Percentiles rank a stretch among this genome's conserved stretches.
Conservation (phyloP, 495 filamentous ascomycete species). For the Evernia prunastri region DNA sequence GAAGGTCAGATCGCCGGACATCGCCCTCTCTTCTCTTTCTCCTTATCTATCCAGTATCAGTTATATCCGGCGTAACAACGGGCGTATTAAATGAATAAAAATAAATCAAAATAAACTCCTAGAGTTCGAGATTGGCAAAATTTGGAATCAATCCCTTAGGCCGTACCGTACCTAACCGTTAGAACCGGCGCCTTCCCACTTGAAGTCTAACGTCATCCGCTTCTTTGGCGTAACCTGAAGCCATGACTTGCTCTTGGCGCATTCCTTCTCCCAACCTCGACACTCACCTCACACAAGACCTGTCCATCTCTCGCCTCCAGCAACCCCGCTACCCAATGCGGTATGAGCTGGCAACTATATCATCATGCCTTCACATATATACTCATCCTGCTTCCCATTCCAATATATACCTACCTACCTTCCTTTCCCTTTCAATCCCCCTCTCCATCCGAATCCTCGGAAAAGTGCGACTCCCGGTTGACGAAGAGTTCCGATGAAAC, state of each 20-base stretch:
- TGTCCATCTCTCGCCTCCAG: neutral
- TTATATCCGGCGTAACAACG: neutral
- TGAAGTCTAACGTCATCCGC: neutral
- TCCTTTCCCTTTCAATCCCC: neutral
- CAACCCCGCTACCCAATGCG: neutral
- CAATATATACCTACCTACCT: neutral
- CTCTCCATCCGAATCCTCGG: constrained; percentile 1
- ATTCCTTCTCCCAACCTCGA: neutral
- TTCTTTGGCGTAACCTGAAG: neutral
- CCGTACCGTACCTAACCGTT: neutral
- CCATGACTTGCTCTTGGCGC: neutral
- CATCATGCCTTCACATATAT: neutral
- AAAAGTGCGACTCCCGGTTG: constrained; percentile 3
- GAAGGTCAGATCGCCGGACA: too few species aligned
- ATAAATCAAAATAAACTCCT: too few species aligned
- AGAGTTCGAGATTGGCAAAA: too few species aligned
- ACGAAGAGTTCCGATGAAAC: neutral
- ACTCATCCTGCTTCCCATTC: neutral
- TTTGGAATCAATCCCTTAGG: neutral
- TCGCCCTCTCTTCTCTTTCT: too few species aligned
- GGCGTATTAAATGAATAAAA: neutral
- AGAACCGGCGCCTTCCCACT: neutral
- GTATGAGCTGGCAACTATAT: neutral
- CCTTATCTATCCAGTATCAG: too few species aligned
- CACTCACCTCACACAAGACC: neutral